Base-by-base conservation (phyloP, 106 monocot genomes). In the Agapanthus africanus region DNA sequence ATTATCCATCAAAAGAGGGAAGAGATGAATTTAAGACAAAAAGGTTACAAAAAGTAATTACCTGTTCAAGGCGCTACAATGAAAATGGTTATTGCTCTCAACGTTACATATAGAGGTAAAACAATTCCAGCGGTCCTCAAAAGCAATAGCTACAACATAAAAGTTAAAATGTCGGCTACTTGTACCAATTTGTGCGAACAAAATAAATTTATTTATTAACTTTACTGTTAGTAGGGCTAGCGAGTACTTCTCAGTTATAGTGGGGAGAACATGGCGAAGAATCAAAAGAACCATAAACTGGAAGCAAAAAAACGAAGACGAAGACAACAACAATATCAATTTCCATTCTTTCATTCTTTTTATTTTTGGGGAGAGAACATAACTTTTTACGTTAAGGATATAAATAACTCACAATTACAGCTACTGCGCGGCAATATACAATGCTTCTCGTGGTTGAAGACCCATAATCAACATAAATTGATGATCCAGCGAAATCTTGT, bases 71-170 rank as follows among this genome's bases (percentile, higher is more conserved):
- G 6, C 71, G 79, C 77, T 69, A 14, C 71, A 67, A 23, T 85
- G 78, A 59, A 88, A 85, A 44, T 67, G 1, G 69, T 76, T n/a
- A 86, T 33, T 57, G 85, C 74, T 46, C 77, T 69, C 26, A 79
- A 59, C 79, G 88, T 83, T 30, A 88, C 76, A 68, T 79, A 82
- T 25, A 88, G 10, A 0, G 85, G 93, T 27, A 93, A 62, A 42
- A 93, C 44, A 59, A 86, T 69, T 31, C 93, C 93, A 49, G 69
- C 81, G 65, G 76, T 85, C 69, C 85, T 81, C 79, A 93, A 39
- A 16, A 86, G 23, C 39, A 85, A 71, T 11, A 83, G 37, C 93
- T 93, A 40, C 39, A 28, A 54, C 23, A 25, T 51, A 67, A 64
- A 7, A 74, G 44, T 10, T 21, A 44, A 40, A 40, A 38, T 1